These are phyloP conservation scores for Termitomyces titanicus DNA, from an alignment of 768 basidiomycete species.

Conservation along the genomic window DNA sequence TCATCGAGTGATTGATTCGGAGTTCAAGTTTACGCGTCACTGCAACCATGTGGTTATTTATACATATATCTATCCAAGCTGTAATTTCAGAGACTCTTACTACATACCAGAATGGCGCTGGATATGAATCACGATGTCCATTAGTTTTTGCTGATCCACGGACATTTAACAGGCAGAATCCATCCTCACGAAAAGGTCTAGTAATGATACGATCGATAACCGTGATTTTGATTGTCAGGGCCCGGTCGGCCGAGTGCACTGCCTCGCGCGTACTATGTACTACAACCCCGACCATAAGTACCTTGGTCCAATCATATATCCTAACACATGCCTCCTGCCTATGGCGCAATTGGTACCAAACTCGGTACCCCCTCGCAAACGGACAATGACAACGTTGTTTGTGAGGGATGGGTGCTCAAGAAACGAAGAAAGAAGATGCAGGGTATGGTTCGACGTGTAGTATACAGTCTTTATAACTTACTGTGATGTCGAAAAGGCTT, in stretches of 20 bases:
- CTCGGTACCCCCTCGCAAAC: not conserved
- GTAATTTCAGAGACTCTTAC: no score
- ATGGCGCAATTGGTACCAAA: not conserved
- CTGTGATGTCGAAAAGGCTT: slow-evolving; percentile 58
- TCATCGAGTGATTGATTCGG: slow-evolving; percentile 23
- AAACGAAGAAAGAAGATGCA: slow-evolving; percentile 89
- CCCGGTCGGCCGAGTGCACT: slow-evolving; percentile 1
- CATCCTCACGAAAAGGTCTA: not conserved
- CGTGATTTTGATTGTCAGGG: not conserved
- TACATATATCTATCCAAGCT: no score
- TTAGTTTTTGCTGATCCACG: not conserved
- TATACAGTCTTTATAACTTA: not conserved
- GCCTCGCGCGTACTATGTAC: no score
- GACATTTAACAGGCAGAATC: no score
- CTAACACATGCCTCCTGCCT: slow-evolving; percentile 2
- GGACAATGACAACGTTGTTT: slow-evolving; percentile 30
- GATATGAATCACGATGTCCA: not conserved
- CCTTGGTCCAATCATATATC: slow-evolving; percentile 1
- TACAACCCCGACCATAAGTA: no score
- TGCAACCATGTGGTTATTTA: no score
- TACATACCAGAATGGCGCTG: not conserved
- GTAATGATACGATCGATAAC: no score
- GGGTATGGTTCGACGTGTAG: slow-evolving; percentile 37
- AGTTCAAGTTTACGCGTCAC: slow-evolving; percentile 3
- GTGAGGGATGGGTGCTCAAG: slow-evolving; percentile 81